Base-by-base conservation (phyloP, 2,329 filamentous ascomycete genomes). In the Zasmidium angulare region DNA sequence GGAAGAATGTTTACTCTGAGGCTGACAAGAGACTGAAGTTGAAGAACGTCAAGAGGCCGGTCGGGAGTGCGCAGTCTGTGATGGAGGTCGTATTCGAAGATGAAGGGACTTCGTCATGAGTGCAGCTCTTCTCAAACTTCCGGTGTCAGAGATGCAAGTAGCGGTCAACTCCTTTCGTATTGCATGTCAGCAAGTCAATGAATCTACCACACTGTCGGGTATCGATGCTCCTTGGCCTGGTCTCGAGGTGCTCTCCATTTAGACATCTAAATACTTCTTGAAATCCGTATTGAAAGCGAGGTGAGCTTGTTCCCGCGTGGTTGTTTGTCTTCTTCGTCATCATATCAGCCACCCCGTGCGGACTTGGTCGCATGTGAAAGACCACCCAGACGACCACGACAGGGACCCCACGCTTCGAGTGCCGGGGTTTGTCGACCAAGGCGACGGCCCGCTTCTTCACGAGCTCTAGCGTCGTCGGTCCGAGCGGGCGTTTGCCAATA, bases 21-120 rank as follows among this genome's bases (percentile, higher is more conserved):
- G 57, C 47, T 14, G 57, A 55, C 43, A 12, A 12, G 31, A 23
- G 47, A 6, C 26, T 59, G 19, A 46, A 23, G 26, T 12, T 59
- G 24, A 31, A 20, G 22, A 29, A 26, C 23, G 52, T 59, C 17
- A 19, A 23, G 23, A 9, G 22, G 24, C 24, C 40, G 19, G 46
- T 20, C 46, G 53, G 52, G n/a, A 51, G 57, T 21, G 57, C 57
- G 20, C 19, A 22, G 57, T 24, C 29, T 14, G 47, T 51, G 1
- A 50, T 55, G 57, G 52, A 59, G 47, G 52, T 57, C 17, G 55
- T 54, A 20, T 50, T 57, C 19, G 54, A 50, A 17, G 53, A 49
- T 17, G 46, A 22, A 17, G n/a, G n/a, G 14, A 17, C 36, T 19
- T 7, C 36, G n/a, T 43, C n/a, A 17, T 43, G 36, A 43, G 36